Evolutionary conservation across 2,329 filamentous ascomycete genomes (phyloP).

Genomic region (Neofusicoccum ribis): DNA sequence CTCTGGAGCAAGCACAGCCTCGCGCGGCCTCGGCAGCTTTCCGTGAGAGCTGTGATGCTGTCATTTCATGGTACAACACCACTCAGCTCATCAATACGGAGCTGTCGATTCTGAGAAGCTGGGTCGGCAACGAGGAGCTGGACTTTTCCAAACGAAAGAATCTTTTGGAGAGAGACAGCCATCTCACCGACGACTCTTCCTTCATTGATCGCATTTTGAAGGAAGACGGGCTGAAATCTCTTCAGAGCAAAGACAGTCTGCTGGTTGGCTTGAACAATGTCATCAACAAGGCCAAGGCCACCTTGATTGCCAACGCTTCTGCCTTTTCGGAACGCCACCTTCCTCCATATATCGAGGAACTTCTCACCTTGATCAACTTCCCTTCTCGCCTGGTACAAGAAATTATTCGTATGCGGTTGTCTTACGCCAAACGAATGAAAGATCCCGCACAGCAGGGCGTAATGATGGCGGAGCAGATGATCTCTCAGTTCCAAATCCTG

Average conservation of each 20-base stretch:
- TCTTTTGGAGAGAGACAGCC: slow-evolving; percentile 67
- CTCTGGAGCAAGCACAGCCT: slow-evolving; percentile 74
- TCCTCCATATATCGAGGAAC: slow-evolving; percentile 93
- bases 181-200: slow-evolving; percentile 83
- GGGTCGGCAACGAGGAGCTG: slow-evolving; percentile 94
- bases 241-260: slow-evolving; percentile 84
- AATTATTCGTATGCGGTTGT: slow-evolving; percentile 87
- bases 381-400: slow-evolving; percentile 94
- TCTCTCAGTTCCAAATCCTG: slow-evolving; percentile 90
- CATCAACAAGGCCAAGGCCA: slow-evolving; percentile 90
- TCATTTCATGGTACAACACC: slow-evolving; percentile 96
- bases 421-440: slow-evolving; percentile 92
- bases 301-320: slow-evolving; percentile 81
- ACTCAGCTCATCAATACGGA: slow-evolving; percentile 95
- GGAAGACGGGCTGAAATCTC: slow-evolving; percentile 87
- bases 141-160: slow-evolving; percentile 80
- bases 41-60: slow-evolving; percentile 78
- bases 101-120: slow-evolving; percentile 84
- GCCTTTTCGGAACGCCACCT: slow-evolving; percentile 86
- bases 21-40: slow-evolving; percentile 75
- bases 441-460: slow-evolving; percentile 88
- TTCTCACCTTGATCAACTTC: slow-evolving; percentile 95
- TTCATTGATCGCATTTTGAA: slow-evolving; percentile 95
- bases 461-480: slow-evolving; percentile 97
- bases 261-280: slow-evolving; percentile 79